Conservation (phyloP, 1,284 basidiomycete species). For the Termitomyces sp. region DNA sequence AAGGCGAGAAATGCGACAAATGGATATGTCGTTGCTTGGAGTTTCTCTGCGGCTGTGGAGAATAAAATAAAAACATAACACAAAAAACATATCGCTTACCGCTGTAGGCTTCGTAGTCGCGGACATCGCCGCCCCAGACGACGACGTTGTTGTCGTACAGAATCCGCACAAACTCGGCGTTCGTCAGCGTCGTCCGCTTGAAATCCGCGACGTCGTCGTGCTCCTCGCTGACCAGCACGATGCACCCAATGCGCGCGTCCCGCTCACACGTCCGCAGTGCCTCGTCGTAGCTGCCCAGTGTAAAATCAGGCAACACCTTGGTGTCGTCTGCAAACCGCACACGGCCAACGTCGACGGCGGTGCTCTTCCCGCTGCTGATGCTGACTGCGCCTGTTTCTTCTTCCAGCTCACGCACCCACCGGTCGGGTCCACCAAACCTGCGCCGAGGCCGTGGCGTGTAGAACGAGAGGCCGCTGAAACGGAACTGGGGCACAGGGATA, state of each 20-base stretch:
- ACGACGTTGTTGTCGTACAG: conserved; percentile 69
- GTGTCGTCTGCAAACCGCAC: conserved; percentile 37
- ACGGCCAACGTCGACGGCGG: conserved; percentile 30
- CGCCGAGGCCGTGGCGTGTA: conserved; percentile 36
- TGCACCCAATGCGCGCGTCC: conserved; percentile 72
- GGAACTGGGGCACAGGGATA: conserved; percentile 44
- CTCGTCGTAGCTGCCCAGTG: conserved; percentile 77
- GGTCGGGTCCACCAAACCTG: conserved; percentile 48
- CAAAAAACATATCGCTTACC: conserved; percentile 42
- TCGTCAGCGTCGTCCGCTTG: conserved; percentile 77
- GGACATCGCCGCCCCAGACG: conserved; percentile 80
- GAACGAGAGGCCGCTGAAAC: conserved; percentile 37
- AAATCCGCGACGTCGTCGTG: conserved; percentile 88
- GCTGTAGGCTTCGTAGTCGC: conserved; percentile 79
- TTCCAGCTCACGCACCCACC: conserved; percentile 73
- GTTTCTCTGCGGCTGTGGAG: conserved; percentile 68
- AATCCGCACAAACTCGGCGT: conserved; percentile 61
- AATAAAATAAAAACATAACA: neutral
- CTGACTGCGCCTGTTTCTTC: conserved; percentile 74
- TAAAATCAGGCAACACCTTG: conserved; percentile 74
- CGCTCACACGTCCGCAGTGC: conserved; percentile 67
- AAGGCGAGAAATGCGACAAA: conserved; percentile 88
- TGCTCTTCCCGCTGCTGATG: conserved; percentile 36
- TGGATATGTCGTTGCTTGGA: conserved; percentile 87
- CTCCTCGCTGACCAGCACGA: conserved; percentile 85